Evolutionary conservation across 2,329 filamentous ascomycete genomes (phyloP).

Genomic region (Keithomyces neogunnii): DNA sequence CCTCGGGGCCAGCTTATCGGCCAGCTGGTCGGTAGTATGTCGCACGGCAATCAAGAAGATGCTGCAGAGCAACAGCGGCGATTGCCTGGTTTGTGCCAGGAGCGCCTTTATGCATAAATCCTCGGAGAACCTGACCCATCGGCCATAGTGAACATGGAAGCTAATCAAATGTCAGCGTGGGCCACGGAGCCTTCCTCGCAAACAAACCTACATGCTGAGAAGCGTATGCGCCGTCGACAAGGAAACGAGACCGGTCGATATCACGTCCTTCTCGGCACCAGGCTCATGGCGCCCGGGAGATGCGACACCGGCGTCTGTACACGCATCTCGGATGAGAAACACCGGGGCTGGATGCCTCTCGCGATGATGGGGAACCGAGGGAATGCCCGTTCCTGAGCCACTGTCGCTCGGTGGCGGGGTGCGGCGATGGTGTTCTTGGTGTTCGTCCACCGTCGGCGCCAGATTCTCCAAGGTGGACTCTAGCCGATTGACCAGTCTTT

Average conservation of each 20-base stretch:
- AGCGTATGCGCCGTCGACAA: conserved; percentile 12
- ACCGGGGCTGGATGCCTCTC: conserved; percentile 14
- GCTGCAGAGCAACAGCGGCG: conserved; percentile 16
- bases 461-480: background rate
- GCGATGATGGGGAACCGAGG: background rate
- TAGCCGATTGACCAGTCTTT: background rate
- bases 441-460: background rate
- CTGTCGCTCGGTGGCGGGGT: background rate
- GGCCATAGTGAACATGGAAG: conserved; percentile 17
- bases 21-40: conserved; percentile 15
- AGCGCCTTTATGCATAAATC: conserved; percentile 8
- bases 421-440: background rate
- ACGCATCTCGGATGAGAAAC: conserved; percentile 19
- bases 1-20: conserved; percentile 13
- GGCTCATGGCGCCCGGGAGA: conserved; percentile 7
- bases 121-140: conserved; percentile 18
- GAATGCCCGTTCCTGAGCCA: background rate
- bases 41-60: conserved; percentile 17
- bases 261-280: conserved; percentile 9
- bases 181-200: background rate
- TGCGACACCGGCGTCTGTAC: conserved; percentile 14
- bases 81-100: conserved; percentile 5
- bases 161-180: conserved; percentile 5
- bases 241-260: conserved; percentile 13
- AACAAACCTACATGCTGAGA: conserved; percentile 12